These are phyloP conservation scores for Neoscytalidium dimidiatum DNA, from an alignment of 2,329 filamentous ascomycete species.

Conservation along the genomic window DNA sequence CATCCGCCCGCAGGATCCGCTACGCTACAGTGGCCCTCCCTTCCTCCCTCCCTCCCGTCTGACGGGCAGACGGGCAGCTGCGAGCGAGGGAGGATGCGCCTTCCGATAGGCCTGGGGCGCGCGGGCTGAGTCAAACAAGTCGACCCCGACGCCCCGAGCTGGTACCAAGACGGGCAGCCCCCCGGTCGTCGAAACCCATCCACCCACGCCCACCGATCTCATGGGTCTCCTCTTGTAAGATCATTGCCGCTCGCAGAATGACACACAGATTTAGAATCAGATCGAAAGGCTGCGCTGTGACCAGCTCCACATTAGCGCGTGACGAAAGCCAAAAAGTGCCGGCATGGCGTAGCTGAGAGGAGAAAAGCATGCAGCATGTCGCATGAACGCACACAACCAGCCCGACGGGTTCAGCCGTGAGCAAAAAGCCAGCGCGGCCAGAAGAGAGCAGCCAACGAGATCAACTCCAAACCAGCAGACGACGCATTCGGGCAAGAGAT, in stretches of 20 bases:
- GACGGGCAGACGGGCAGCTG: background rate
- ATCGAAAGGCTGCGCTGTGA: constrained; percentile 4
- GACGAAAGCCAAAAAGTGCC: constrained; percentile 4
- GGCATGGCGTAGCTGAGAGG: background rate
- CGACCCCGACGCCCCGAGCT: background rate
- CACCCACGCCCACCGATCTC: background rate
- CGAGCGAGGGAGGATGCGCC: background rate
- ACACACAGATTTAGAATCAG: background rate
- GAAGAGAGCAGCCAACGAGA: background rate
- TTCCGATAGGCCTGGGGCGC: background rate
- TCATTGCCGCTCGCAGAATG: constrained; percentile 6
- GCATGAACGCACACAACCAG: background rate
- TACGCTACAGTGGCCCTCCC: background rate
- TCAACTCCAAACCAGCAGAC: background rate
- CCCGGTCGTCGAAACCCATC: background rate
- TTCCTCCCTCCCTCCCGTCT: background rate
- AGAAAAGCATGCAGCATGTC: background rate
- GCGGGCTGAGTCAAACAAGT: background rate
- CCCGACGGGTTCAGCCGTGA: background rate
- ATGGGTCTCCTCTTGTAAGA: background rate
- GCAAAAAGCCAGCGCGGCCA: background rate
- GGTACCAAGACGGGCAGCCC: background rate
- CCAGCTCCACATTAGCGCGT: constrained; percentile 5
- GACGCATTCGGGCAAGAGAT: background rate
- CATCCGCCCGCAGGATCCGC: constrained; percentile 9